A percentile compares a stretch with the other conserved stretches of the same genome.
Conservation (phyloP, 2,329 filamentous ascomycete species). For the Neopestalotiopsis clavispora region DNA sequence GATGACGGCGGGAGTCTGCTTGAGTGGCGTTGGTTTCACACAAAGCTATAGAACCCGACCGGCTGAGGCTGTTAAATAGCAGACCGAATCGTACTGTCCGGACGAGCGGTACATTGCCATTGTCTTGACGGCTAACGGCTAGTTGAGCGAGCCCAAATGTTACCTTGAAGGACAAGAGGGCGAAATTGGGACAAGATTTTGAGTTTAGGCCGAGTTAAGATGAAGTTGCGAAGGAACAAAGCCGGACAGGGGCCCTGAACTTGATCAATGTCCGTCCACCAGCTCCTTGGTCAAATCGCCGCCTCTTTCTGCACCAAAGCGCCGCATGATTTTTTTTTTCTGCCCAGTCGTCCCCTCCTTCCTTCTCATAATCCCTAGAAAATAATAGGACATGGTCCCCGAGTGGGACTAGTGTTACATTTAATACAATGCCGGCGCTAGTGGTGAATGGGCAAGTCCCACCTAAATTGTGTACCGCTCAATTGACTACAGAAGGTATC, state of each 20-base stretch:
- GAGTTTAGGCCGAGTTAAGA: slow-evolving; percentile 6
- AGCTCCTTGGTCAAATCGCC: not conserved
- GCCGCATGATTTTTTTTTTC: not conserved
- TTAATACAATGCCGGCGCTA: slow-evolving; percentile 8
- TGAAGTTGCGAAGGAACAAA: slow-evolving; percentile 8
- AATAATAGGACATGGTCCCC: not conserved
- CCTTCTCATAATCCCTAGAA: not conserved
- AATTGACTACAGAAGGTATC: not conserved
- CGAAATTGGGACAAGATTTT: slow-evolving; percentile 8
- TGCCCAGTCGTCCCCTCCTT: not conserved
- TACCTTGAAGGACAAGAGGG: not conserved
- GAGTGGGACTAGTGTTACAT: not conserved
- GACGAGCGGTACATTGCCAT: not conserved
- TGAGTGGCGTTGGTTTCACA: slow-evolving; percentile 12
- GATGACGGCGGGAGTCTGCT: not conserved
- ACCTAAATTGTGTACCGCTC: not conserved
- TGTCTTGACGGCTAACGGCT: not conserved
- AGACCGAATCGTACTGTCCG: slow-evolving; percentile 3
- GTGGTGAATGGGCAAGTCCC: not conserved
- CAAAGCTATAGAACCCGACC: slow-evolving; percentile 2
- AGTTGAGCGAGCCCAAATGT: not conserved
- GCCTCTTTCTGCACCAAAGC: not conserved
- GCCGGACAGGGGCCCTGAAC: not conserved
- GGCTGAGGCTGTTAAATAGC: not conserved
- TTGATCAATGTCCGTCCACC: not conserved